Percentiles rank a stretch among this genome's conserved stretches.
Evolutionary conservation across 2,329 filamentous ascomycete genomes (phyloP).

Genomic region (Neopestalotiopsis rosae): DNA sequence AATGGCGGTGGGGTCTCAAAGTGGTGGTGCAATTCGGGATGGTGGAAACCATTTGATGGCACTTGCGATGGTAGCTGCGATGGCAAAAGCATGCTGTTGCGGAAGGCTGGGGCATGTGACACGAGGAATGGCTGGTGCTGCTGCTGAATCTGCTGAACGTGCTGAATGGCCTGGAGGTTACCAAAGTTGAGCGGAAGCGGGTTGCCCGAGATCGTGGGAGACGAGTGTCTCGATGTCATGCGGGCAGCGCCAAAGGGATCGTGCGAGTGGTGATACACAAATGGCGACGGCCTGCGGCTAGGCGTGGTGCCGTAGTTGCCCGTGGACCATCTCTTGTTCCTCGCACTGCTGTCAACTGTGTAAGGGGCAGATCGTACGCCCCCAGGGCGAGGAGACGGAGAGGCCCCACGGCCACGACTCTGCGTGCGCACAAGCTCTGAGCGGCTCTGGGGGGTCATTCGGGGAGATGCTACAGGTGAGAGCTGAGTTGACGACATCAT

Average conservation of each 20-base stretch:
- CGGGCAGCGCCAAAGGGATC: slow-evolving; percentile 65
- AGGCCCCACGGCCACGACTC: slow-evolving; percentile 70
- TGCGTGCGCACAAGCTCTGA: slow-evolving; percentile 67
- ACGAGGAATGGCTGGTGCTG: slow-evolving; percentile 62
- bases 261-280: slow-evolving; percentile 65
- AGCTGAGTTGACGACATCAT: slow-evolving; percentile 73
- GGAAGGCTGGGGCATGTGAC: slow-evolving; percentile 56
- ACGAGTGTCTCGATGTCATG: slow-evolving; percentile 59
- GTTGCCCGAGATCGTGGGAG: slow-evolving; percentile 51
- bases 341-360: slow-evolving; percentile 65
- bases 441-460: slow-evolving; percentile 65
- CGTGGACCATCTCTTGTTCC: slow-evolving; percentile 79
- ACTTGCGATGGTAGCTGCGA: slow-evolving; percentile 52
- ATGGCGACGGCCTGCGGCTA: slow-evolving; percentile 62
- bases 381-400: slow-evolving; percentile 72
- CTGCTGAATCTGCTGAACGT: slow-evolving; percentile 49
- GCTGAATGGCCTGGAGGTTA: slow-evolving; percentile 60
- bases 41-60: slow-evolving; percentile 54
- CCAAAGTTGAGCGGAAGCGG: slow-evolving; percentile 59
- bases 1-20: slow-evolving; percentile 66
- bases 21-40: slow-evolving; percentile 55
- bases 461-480: slow-evolving; percentile 75
- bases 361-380: slow-evolving; percentile 71
- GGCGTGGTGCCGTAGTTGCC: slow-evolving; percentile 69
- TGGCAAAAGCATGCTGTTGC: slow-evolving; percentile 65